These are phyloP conservation scores for Saccharomyces kudriavzevii DNA, from an alignment of 805 yeast genomes.

Conservation along the genomic window DNA sequence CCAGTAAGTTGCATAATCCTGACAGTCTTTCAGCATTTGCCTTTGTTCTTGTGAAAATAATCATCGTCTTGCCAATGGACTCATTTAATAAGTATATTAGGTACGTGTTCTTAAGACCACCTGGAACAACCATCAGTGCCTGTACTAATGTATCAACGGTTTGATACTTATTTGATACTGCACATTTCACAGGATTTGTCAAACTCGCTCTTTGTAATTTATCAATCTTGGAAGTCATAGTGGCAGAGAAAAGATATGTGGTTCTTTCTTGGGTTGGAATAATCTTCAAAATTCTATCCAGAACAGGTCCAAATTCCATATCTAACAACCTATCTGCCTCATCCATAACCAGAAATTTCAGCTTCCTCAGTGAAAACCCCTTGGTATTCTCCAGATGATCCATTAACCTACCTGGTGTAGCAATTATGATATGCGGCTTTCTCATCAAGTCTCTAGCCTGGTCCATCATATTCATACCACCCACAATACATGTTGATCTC, in stretches of 20 bases:
- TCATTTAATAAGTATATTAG: slow-evolving; percentile 79
- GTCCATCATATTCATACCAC: slow-evolving; percentile 98
- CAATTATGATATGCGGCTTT: slow-evolving; percentile 89
- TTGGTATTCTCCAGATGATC: slow-evolving; percentile 91
- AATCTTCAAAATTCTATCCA: slow-evolving; percentile 74
- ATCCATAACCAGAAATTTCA: slow-evolving; percentile 84
- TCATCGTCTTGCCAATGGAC: slow-evolving; percentile 72
- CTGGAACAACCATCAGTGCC: slow-evolving; percentile 81
- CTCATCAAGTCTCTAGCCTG: slow-evolving; percentile 91
- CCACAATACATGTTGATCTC: slow-evolving; percentile 82
- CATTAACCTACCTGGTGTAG: slow-evolving; percentile 90
- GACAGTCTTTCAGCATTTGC: slow-evolving; percentile 92
- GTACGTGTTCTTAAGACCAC: slow-evolving; percentile 85
- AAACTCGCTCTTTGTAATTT: slow-evolving; percentile 90
- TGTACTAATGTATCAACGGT: slow-evolving; percentile 93
- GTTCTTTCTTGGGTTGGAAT: slow-evolving; percentile 77
- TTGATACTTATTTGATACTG: slow-evolving; percentile 80
- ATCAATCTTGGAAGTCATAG: slow-evolving; percentile 92
- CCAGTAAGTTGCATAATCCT: slow-evolving; percentile 66
- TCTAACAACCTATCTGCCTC: slow-evolving; percentile 95
- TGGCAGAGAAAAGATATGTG: slow-evolving; percentile 87
- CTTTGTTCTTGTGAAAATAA: slow-evolving; percentile 88
- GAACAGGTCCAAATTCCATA: slow-evolving; percentile 92
- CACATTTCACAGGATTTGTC: slow-evolving; percentile 79
- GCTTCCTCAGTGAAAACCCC: slow-evolving; percentile 72